Evolutionary conservation across 306 rosid species (phyloP).

Genomic region (Gillenia trifoliata): DNA sequence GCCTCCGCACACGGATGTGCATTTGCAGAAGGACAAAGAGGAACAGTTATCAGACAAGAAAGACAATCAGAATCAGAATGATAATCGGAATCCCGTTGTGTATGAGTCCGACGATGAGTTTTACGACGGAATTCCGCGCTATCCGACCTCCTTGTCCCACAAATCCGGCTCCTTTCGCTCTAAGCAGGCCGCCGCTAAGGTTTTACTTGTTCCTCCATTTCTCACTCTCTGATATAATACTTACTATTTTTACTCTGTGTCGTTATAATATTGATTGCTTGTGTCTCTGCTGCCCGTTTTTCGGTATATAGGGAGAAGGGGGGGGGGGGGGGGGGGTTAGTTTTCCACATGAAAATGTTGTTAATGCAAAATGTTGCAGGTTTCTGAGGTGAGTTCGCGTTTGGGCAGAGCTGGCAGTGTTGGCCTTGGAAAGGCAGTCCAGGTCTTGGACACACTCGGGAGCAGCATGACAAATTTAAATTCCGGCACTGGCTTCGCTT

Average conservation of each 20-base stretch:
- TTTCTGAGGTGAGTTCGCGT: slow-evolving; percentile 74
- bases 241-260: background rate
- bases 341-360: too few species aligned
- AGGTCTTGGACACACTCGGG: slow-evolving; percentile 86
- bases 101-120: slow-evolving; percentile 33
- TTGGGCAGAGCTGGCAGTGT: slow-evolving; percentile 64
- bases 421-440: slow-evolving; percentile 65
- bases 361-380: slow-evolving; percentile 36
- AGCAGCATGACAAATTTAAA: slow-evolving; percentile 84
- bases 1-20: background rate
- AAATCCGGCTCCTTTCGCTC: slow-evolving; percentile 69
- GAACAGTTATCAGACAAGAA: background rate
- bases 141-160: slow-evolving; percentile 18
- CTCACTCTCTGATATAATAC: background rate
- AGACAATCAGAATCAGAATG: background rate
- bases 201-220: slow-evolving; percentile 19
- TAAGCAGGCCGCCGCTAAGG: slow-evolving; percentile 50
- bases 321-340: too few species aligned
- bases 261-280: background rate
- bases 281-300: background rate
- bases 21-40: background rate
- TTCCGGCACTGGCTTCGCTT: slow-evolving; percentile 54
- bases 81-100: background rate
- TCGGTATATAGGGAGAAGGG: background rate
- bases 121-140: slow-evolving; percentile 85